Evolutionary conservation across 1,284 basidiomycete genomes (phyloP), one percentile per base, ranked within the genome.

Genomic region (Schizopora paradoxa): DNA sequence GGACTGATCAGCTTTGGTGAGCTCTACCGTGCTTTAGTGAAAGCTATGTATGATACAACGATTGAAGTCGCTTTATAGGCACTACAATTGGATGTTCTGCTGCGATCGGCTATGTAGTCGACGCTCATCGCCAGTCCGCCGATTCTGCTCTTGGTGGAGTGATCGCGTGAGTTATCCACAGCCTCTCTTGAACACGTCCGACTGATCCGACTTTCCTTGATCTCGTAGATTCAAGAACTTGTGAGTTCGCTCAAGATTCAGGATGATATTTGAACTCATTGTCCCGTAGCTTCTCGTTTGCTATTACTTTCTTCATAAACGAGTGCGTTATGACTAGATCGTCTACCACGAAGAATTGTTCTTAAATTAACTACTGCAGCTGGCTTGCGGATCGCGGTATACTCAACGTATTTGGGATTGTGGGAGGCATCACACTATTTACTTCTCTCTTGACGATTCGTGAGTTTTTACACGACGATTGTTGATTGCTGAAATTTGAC

Each of bases 301-400:
- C 51, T 32, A 48, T 53, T 7, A 51, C 51, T 5, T 31, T 43
- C 5, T 53, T 53, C 28, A 51, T 51, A 18, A 53, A 53, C 31
- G 31, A 53, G 51, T 53, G 19, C 39, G 49, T 10, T 2, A 19
- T 8, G 8, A 10, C 11, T 2, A 35, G 10, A 5, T 4, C 10
- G 6, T 3, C 14, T 19, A 19, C 11, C 10, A 32, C 33, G 10
- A 14, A n/a, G n/a, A n/a, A n/a, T n/a, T n/a, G n/a, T 13, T 22
- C 14, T 2, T 19, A 31, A n/a, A 16, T 34, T n/a, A 34, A 21
- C 16, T 19, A 16, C 22, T 16, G 13, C 5, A 47, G 45, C 13
- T 47, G 45, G 45, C 21, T 47, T 42, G 22, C 29, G 11, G 41
- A 37, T 2, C 6, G 45, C 28, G 45, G 45, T 21, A 31, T 42